Evolutionary conservation across 208 protist species (phyloP), one percentile per base, ranked within the genome.

Genomic region (Strigomonas oncopelti): DNA sequence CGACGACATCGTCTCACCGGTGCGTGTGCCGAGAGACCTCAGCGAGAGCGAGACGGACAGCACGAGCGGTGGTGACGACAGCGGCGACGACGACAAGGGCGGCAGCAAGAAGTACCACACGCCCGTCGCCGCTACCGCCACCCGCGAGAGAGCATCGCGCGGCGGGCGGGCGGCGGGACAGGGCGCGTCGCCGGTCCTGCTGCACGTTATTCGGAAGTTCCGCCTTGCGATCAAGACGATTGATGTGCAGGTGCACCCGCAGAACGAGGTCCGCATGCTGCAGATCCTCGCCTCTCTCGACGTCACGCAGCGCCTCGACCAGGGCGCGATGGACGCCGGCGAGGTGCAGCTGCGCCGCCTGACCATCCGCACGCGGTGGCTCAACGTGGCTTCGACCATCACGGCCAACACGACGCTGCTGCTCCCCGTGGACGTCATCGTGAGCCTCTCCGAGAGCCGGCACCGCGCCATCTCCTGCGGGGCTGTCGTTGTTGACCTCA

Each of bases 401-500:
- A 77, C 73, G 54, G 65, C 71, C 28, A 67, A 70, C 60, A 82
- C 77, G n/a, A 81, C 77, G 55, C 61, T 86, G 58, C 69, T 86
- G n/a, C 55, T 72, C 0, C 77, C 81, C 28, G 72, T 72, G 1
- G 51, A 76, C 28, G 61, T 86, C 36, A 36, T 53, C 22, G 56
- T 83, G 46, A 60, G 58, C 61, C 75, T 69, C 60, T 67, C 22
- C 57, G 75, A 75, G 24, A 75, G 81, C 25, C 68, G 56, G 9
- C 81, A 87, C 54, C 77, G 78, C 68, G 74, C 74, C 38, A 56
- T 79, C n/a, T 75, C 77, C 27, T 36, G 76, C 5, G 69, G 63
- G 3, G 5, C 74, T 11, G 51, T 80, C 56, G 68, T 73, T 28
- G 69, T 83, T 5, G 82, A 88, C 61, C 38, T 84, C 24, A 77